Conservation (phyloP, 2,329 filamentous ascomycete genomes). For the Ceratocystis eucalypticola region DNA sequence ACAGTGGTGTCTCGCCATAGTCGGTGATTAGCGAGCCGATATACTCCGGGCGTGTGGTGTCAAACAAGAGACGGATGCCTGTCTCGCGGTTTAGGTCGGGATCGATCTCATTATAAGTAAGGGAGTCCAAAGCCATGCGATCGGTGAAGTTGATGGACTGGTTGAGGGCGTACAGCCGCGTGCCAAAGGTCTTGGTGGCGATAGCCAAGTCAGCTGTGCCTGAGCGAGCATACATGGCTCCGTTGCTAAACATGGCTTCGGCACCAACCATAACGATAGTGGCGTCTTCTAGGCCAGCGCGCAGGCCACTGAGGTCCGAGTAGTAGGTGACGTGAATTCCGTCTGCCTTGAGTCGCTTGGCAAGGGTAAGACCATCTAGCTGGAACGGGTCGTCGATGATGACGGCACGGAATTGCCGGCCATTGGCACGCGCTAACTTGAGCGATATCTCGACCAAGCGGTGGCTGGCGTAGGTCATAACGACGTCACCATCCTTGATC, state of each 20-base stretch:
- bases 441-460: constrained; percentile 76
- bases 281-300: constrained; percentile 51
- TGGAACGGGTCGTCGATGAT: constrained; percentile 60
- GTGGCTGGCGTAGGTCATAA: constrained; percentile 78
- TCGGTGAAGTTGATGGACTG: constrained; percentile 86
- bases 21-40: constrained; percentile 86
- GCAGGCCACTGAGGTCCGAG: constrained; percentile 60
- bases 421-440: constrained; percentile 53
- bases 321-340: constrained; percentile 71
- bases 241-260: constrained; percentile 92
- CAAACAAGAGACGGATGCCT: constrained; percentile 61
- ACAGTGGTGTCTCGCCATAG: constrained; percentile 41
- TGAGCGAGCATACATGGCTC: constrained; percentile 72
- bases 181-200: constrained; percentile 59
- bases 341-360: constrained; percentile 50
- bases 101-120: constrained; percentile 87
- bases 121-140: constrained; percentile 80
- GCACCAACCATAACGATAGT: constrained; percentile 77
- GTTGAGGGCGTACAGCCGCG: constrained; percentile 78
- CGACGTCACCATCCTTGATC: constrained; percentile 65
- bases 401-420: constrained; percentile 68
- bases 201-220: constrained; percentile 81
- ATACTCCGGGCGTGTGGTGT: constrained; percentile 77
- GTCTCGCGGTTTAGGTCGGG: constrained; percentile 50
- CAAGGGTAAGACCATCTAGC: constrained; percentile 43